A percentile compares a stretch with the other conserved stretches of the same genome.
phyloP scores from a whole-genome alignment of 2,329 filamentous ascomycete genomes.

The Neurospora sp. region DNA sequence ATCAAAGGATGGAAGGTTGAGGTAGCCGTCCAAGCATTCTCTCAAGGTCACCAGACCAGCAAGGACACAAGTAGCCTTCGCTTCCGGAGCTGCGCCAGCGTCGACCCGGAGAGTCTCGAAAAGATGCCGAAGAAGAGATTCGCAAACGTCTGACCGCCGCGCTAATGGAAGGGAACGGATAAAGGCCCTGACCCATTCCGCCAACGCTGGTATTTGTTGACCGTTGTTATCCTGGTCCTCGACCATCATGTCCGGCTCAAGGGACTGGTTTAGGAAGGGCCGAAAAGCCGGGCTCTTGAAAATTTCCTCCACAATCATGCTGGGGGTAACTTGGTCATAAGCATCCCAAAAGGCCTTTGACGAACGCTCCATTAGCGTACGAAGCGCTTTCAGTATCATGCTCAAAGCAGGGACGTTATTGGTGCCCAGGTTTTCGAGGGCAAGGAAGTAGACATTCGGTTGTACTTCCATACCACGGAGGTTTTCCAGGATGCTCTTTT shows the following conservation, averaged over 20 bases:
- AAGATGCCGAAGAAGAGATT: conserved; percentile 66
- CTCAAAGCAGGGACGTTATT: conserved; percentile 50
- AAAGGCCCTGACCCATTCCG: conserved; percentile 71
- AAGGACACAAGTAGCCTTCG: conserved; percentile 51
- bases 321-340: conserved; percentile 69
- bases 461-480: conserved; percentile 71
- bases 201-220: conserved; percentile 43
- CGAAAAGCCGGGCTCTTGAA: conserved; percentile 61
- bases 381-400: conserved; percentile 60
- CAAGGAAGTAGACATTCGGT: conserved; percentile 57
- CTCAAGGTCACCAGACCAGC: conserved; percentile 53
- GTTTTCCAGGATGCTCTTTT: conserved; percentile 65
- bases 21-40: conserved; percentile 46
- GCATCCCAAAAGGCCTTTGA: conserved; percentile 80
- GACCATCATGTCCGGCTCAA: conserved; percentile 41
- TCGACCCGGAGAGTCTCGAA: conserved; percentile 54
- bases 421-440: conserved; percentile 40
- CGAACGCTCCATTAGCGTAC: conserved; percentile 62
- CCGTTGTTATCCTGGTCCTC: conserved; percentile 40
- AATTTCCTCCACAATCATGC: conserved; percentile 73
- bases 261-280: conserved; percentile 50
- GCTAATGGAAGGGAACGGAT: conserved; percentile 65
- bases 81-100: conserved; percentile 41
- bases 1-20: conserved; percentile 34
- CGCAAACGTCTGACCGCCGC: conserved; percentile 70